These are phyloP conservation scores for Herpetomonas samuelpessoai DNA, from an alignment of 208 protist genomes.

Conservation along the genomic window DNA sequence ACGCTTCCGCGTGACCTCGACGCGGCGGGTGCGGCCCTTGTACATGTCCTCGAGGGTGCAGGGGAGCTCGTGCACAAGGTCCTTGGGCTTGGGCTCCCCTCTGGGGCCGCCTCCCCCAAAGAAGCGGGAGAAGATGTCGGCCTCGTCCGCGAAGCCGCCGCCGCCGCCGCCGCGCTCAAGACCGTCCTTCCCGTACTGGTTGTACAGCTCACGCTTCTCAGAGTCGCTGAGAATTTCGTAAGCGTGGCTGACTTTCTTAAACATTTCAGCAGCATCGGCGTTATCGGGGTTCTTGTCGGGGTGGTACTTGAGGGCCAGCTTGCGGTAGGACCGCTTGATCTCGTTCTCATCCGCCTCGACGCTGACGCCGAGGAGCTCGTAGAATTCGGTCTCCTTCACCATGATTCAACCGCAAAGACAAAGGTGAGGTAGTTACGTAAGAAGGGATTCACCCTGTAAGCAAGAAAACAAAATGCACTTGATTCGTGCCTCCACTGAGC, in stretches of 20 bases:
- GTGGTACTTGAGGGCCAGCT: slow-evolving; percentile 84
- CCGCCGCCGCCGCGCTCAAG: slow-evolving; percentile 83
- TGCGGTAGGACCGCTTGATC: slow-evolving; percentile 88
- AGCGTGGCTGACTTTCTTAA: slow-evolving; percentile 93
- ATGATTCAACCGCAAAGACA: no score
- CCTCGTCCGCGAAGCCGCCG: slow-evolving; percentile 54
- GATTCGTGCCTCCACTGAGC: no score
- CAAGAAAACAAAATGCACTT: no score
- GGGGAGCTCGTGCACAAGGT: slow-evolving; percentile 90
- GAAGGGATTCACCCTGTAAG: no score
- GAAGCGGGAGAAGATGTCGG: slow-evolving; percentile 87
- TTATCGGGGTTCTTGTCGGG: slow-evolving; percentile 89
- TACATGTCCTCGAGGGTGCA: slow-evolving; percentile 97
- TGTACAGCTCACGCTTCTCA: slow-evolving; percentile 97
- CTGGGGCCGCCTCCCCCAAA: slow-evolving; percentile 74
- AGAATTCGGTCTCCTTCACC: slow-evolving; percentile 88
- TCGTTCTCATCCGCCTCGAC: slow-evolving; percentile 75
- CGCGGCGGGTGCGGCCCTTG: slow-evolving; percentile 91
- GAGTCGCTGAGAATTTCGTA: slow-evolving; percentile 96
- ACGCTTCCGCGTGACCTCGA: slow-evolving; percentile 82
- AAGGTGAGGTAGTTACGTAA: no score
- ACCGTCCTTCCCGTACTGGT: slow-evolving; percentile 96
- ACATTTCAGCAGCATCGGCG: slow-evolving; percentile 77
- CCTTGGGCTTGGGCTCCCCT: slow-evolving; percentile 90
- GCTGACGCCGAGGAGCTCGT: slow-evolving; percentile 73